Base-by-base conservation (phyloP, 1,284 basidiomycete genomes). In the Singerocomus inundabilis region DNA sequence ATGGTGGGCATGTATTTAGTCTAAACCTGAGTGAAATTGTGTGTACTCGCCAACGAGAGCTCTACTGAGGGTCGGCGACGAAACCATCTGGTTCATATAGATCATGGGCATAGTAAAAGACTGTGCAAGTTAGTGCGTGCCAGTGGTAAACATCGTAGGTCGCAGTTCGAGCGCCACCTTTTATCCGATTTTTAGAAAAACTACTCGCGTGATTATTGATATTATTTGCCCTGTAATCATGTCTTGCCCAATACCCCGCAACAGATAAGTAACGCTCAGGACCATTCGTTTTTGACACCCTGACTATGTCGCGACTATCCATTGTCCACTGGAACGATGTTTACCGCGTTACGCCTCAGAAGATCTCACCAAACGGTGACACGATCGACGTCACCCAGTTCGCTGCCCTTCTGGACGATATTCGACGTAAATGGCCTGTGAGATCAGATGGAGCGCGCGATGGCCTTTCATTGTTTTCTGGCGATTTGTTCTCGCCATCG, bases 401-500 rank as follows among this genome's bases (percentile, higher is more conserved):
- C 62, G 77, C 79, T 26, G 77, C 78, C 12, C 70, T 87, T 46
- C 64, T 89, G 34, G 75, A 87, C 48, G 73, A 77, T 54, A 70
- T 88, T 34, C 77, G 84, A 46, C 66, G 71, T 46, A 62, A 67
- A 32, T 88, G 85, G 85, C 52, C 67, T 4, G 46, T 66, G 35
- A 68, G 76, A 49, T 59, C 70, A 11, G 79, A 83, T 56, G 78
- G 78, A 3, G 70, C 72, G 41, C 74, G 72, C 52, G 86, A 91
- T 56, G 93, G 93, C 0, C 73, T 97, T 4, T 77, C 88, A 0
- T 70, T 97, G 3, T 97, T 96, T 70, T 93, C 90, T 26, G 93
- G 93, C 6, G 93, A 96, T 66, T 73, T 91, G 5, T 93, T 93
- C 66, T 85, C 85, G 16, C 93, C 92, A 0, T 91, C 88, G 4